A percentile compares a stretch with the other conserved stretches of the same genome.
Conservation (phyloP, 768 basidiomycete species). For the Roridomyces roridus region DNA sequence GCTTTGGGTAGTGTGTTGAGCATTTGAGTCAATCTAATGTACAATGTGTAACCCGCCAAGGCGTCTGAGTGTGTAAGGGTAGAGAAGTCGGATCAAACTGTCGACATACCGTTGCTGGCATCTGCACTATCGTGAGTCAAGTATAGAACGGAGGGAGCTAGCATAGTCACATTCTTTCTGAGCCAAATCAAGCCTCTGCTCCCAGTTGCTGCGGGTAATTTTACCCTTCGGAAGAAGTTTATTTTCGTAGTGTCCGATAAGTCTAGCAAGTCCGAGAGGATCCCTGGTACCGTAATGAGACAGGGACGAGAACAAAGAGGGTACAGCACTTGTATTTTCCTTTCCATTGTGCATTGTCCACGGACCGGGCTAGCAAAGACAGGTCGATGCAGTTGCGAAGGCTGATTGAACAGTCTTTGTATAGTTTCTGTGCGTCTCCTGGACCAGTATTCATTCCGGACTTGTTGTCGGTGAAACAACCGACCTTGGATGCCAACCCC, state of each 20-base stretch:
- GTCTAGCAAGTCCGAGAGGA: conserved; percentile 66
- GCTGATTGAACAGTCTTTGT: conserved; percentile 51
- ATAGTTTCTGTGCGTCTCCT: conserved; percentile 77
- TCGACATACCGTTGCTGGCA: conserved; percentile 21
- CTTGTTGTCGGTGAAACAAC: conserved; percentile 20
- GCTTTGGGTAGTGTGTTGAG: conserved; percentile 38
- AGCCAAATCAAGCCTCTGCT: conserved; percentile 44
- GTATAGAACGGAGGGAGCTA: no score
- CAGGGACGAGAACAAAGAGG: neutral
- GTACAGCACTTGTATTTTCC: conserved; percentile 53
- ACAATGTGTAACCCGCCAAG: conserved; percentile 64
- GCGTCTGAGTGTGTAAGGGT: conserved; percentile 79
- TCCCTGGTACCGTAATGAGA: conserved; percentile 22
- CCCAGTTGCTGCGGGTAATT: conserved; percentile 76
- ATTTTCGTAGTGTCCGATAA: conserved; percentile 67
- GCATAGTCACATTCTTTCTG: conserved; percentile 80
- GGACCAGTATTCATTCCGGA: neutral
- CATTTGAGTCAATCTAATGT: conserved; percentile 53
- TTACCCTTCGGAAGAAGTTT: conserved; percentile 62
- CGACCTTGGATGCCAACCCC: conserved; percentile 79
- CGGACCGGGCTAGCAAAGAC: conserved; percentile 69
- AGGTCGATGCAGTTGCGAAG: conserved; percentile 69
- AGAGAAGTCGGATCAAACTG: neutral
- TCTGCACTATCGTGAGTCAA: no score
- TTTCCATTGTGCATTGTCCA: conserved; percentile 76